Evolutionary conservation across 805 yeast species (phyloP).

Genomic region (Komagataella populi): DNA sequence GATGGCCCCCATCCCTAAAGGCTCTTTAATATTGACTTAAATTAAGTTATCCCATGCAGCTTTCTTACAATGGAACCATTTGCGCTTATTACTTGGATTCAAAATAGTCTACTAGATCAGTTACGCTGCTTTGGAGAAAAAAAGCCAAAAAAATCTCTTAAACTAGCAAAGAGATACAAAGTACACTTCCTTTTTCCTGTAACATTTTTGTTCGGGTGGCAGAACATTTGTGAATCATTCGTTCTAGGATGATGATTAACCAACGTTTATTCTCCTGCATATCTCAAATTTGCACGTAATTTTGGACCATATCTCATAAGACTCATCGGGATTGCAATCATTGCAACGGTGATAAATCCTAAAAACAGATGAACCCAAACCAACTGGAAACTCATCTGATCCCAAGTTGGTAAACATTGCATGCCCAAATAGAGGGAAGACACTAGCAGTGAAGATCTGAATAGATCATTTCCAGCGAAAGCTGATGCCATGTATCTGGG

Average conservation of each 20-base stretch:
- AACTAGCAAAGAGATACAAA: background rate
- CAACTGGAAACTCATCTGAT: conserved; percentile 37
- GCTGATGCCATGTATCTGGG: conserved; percentile 41
- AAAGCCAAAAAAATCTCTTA: too few species aligned
- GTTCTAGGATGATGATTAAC: too few species aligned
- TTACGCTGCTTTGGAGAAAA: background rate
- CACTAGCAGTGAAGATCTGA: conserved; percentile 40
- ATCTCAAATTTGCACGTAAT: background rate
- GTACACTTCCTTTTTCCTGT: background rate
- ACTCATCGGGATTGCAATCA: conserved; percentile 21
- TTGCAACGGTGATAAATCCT: conserved; percentile 27
- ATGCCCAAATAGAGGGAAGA: conserved; percentile 44
- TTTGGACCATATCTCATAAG: background rate
- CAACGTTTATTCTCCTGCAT: background rate
- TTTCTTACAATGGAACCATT: background rate
- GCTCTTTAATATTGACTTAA: too few species aligned
- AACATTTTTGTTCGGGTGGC: background rate
- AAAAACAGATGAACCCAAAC: conserved; percentile 43
- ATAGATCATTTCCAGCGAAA: conserved; percentile 41
- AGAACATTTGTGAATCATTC: too few species aligned
- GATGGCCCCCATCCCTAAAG: too few species aligned
- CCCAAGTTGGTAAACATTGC: conserved; percentile 29
- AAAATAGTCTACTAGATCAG: too few species aligned
- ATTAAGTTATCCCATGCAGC: background rate
- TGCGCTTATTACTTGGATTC: too few species aligned